These are phyloP conservation scores for Raphanus sativus DNA, from an alignment of 345 rosid genomes.

Conservation along the genomic window DNA sequence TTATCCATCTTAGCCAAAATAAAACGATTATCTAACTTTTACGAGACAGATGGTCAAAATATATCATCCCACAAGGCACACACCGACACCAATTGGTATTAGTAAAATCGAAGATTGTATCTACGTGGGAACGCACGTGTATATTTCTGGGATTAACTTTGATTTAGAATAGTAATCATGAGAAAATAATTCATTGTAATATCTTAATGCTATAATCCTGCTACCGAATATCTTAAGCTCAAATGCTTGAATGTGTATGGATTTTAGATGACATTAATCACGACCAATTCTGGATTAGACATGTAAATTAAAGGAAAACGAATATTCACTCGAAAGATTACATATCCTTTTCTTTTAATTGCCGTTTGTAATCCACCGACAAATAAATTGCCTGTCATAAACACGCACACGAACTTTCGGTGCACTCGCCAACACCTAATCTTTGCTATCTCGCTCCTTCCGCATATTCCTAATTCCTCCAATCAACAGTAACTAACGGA, in stretches of 20 bases:
- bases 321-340: conserved; percentile 31
- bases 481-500: conserved; percentile 32
- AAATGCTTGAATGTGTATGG: neutral
- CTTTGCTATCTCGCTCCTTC: neutral
- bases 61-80: neutral
- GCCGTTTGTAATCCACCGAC: conserved; percentile 40
- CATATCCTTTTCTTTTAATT: conserved; percentile 20
- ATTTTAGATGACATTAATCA: neutral
- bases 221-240: neutral
- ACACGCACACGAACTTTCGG: conserved; percentile 15
- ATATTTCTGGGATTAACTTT: neutral
- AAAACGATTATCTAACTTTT: neutral
- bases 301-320: neutral
- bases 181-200: neutral
- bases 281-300: neutral
- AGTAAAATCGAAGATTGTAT: neutral
- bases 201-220: neutral
- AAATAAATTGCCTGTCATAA: conserved; percentile 21
- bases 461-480: conserved; percentile 26
- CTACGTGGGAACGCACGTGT: conserved; percentile 3
- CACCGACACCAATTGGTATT: neutral
- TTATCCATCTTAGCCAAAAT: neutral
- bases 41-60: neutral
- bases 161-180: neutral
- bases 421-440: conserved; percentile 30